Evolutionary conservation across 2,329 filamentous ascomycete species (phyloP).

Genomic region (Colletotrichum gigasporum): DNA sequence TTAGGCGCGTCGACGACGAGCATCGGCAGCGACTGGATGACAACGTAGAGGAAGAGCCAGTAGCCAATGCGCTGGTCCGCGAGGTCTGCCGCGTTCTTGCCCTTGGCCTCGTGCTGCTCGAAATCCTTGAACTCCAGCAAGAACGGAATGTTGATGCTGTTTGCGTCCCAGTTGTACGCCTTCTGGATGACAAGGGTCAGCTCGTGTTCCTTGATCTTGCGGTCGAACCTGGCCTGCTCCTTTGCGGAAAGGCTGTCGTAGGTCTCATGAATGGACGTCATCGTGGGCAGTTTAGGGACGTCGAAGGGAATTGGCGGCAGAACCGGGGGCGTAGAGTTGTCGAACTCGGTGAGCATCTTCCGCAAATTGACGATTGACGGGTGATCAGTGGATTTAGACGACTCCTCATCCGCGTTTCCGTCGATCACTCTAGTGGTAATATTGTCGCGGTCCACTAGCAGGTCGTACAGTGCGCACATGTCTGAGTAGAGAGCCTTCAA

Average conservation of each 20-base stretch:
- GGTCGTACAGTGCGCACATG: slow-evolving; percentile 86
- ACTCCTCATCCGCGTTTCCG: slow-evolving; percentile 60
- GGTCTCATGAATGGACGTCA: slow-evolving; percentile 72
- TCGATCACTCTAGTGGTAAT: slow-evolving; percentile 83
- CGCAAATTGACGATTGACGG: slow-evolving; percentile 76
- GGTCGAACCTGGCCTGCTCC: slow-evolving; percentile 77
- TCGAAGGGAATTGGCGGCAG: slow-evolving; percentile 93
- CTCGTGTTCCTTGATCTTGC: slow-evolving; percentile 81
- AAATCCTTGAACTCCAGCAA: slow-evolving; percentile 76
- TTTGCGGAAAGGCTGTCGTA: slow-evolving; percentile 73
- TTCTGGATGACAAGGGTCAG: slow-evolving; percentile 79
- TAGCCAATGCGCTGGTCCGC: slow-evolving; percentile 77
- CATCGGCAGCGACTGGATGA: slow-evolving; percentile 81
- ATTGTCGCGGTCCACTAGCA: slow-evolving; percentile 82
- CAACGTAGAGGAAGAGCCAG: slow-evolving; percentile 84
- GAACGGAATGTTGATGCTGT: slow-evolving; percentile 67
- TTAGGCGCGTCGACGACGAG: slow-evolving; percentile 80
- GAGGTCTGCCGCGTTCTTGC: slow-evolving; percentile 72
- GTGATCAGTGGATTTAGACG: slow-evolving; percentile 56
- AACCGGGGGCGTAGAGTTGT: slow-evolving; percentile 88
- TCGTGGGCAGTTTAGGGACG: slow-evolving; percentile 78
- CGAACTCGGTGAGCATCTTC: slow-evolving; percentile 85
- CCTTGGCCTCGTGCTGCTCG: slow-evolving; percentile 73
- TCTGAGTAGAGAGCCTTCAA: slow-evolving; percentile 86
- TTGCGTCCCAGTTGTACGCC: slow-evolving; percentile 82